Conservation (phyloP, 2,329 filamentous ascomycete species). For the Sclerotinia spermophila region DNA sequence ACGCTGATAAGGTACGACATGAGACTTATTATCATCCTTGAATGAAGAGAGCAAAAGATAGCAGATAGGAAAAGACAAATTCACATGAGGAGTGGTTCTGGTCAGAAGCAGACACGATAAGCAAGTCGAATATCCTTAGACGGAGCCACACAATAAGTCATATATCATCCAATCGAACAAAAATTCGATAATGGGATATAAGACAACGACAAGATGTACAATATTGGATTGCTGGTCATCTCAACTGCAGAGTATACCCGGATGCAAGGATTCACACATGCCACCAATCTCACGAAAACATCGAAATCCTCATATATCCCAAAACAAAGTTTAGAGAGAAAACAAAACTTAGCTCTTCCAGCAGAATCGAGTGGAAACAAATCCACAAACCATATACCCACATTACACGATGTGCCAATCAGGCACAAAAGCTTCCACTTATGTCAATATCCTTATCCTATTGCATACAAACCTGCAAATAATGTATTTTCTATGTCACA, state of each 20-base stretch:
- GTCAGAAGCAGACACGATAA: neutral
- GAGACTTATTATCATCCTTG: conserved; percentile 34
- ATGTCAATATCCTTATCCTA: too few relatives aligned
- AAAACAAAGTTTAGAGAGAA: neutral
- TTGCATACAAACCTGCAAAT: neutral
- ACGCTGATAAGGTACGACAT: conserved; percentile 24
- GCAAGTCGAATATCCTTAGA: neutral
- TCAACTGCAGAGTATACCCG: neutral
- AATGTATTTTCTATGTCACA: neutral
- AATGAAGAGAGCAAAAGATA: neutral
- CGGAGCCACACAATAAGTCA: too few relatives aligned
- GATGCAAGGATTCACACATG: neutral
- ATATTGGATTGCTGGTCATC: neutral
- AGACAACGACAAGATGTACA: neutral
- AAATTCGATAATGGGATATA: neutral
- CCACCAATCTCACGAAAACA: neutral
- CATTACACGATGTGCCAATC: neutral
- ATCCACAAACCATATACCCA: neutral
- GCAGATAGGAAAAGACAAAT: neutral
- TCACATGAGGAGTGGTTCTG: too few relatives aligned
- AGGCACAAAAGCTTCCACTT: neutral
- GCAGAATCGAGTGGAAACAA: neutral
- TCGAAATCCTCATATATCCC: neutral
- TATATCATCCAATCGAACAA: too few relatives aligned
- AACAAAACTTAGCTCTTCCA: too few relatives aligned